A percentile compares a stretch with the other conserved stretches of the same genome.
These are phyloP conservation scores for Arctostaphylos glauca DNA, from an alignment of 148 eudicot species.

Conservation along the genomic window DNA sequence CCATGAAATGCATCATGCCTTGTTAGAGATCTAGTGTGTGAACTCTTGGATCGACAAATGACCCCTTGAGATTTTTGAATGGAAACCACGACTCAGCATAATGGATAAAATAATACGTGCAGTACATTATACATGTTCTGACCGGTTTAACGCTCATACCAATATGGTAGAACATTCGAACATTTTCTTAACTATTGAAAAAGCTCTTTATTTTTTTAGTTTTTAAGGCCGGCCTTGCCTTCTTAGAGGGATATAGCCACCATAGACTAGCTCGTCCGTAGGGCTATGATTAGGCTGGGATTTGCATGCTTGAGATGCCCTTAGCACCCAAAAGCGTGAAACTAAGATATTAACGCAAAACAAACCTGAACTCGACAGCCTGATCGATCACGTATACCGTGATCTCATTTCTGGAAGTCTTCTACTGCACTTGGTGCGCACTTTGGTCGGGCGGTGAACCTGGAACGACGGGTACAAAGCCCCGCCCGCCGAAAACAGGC, in stretches of 20 bases:
- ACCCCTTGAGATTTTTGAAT: neutral
- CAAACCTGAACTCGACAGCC: slow-evolving; percentile 3
- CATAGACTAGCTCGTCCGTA: too few relatives aligned
- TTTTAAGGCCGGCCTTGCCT: too few relatives aligned
- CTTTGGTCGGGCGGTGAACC: slow-evolving; percentile 67
- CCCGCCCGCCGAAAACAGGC: slow-evolving; percentile 89
- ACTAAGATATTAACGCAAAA: neutral
- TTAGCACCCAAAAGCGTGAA: neutral
- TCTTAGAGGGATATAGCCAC: too few relatives aligned
- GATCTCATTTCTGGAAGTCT: neutral
- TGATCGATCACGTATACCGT: neutral
- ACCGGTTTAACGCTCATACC: too few relatives aligned
- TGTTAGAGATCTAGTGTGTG: neutral
- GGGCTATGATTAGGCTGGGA: too few relatives aligned
- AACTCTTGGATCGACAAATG: neutral
- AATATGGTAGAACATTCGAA: too few relatives aligned
- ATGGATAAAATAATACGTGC: neutral
- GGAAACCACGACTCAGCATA: neutral
- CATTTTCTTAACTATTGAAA: too few relatives aligned
- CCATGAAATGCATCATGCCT: neutral
- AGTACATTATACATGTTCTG: neutral
- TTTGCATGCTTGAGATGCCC: neutral
- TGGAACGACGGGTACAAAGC: slow-evolving; percentile 76
- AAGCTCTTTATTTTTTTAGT: too few relatives aligned
- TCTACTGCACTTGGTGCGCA: slow-evolving; percentile 18